These are phyloP conservation scores for Hypomontagnella monticulosa DNA, from an alignment of 495 filamentous ascomycete species.

Conservation along the genomic window DNA sequence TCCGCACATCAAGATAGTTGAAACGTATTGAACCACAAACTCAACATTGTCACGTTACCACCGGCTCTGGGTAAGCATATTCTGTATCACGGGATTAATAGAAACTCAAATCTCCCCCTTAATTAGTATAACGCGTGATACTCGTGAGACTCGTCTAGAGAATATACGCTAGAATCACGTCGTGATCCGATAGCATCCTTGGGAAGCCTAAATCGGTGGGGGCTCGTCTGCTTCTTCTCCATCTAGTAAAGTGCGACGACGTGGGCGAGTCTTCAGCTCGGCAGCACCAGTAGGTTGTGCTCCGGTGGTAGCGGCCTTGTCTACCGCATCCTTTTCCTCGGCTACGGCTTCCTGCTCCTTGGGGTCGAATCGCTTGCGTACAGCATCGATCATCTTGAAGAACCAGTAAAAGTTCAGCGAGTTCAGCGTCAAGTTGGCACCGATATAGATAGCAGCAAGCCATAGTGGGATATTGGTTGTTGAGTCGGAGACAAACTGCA, in stretches of 20 bases:
- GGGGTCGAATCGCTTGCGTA: conserved; percentile 88
- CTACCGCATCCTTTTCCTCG: conserved; percentile 28
- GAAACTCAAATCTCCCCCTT: background rate
- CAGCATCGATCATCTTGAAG: conserved; percentile 92
- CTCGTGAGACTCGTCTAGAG: too few species aligned
- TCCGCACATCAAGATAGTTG: background rate
- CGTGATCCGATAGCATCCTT: background rate
- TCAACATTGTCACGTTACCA: background rate
- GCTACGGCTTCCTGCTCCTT: conserved; percentile 42
- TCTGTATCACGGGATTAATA: background rate
- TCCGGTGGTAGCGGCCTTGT: conserved; percentile 28
- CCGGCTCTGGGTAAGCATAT: background rate
- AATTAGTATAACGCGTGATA: too few species aligned
- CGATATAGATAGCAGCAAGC: conserved; percentile 80
- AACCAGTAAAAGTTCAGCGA: conserved; percentile 96
- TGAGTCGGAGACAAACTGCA: conserved; percentile 56
- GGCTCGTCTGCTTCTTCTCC: conserved; percentile 45
- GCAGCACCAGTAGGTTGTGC: conserved; percentile 3
- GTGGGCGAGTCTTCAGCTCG: conserved; percentile 35
- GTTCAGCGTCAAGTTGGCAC: conserved; percentile 82
- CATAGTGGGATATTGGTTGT: conserved; percentile 72
- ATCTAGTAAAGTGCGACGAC: conserved; percentile 44
- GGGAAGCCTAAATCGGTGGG: conserved; percentile 40
- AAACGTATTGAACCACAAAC: background rate
- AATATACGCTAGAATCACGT: too few species aligned